Evolutionary conservation across 192 early-diverging fungal species (phyloP).

Genomic region (Coemansia sp.): DNA sequence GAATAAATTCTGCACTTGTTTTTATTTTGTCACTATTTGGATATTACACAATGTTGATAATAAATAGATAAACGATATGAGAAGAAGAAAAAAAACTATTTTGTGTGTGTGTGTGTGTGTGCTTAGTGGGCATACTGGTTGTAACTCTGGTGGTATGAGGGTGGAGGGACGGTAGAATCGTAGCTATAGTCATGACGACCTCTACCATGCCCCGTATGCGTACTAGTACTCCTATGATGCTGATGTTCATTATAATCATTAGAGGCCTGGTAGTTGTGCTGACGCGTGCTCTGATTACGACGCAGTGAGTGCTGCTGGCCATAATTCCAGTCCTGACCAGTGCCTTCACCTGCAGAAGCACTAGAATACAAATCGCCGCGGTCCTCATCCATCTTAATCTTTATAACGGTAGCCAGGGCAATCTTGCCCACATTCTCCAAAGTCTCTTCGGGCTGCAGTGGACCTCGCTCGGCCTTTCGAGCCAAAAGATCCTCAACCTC

Average conservation of each 20-base stretch:
- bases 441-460: slow-evolving; percentile 28
- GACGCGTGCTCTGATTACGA: slow-evolving; percentile 3
- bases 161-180: not conserved
- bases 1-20: too few relatives aligned
- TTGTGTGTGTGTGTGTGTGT: too few relatives aligned
- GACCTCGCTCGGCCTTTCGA: slow-evolving; percentile 16
- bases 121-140: not conserved
- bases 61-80: not conserved
- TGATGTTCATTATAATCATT: not conserved
- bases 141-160: not conserved
- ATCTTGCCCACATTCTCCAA: slow-evolving; percentile 38
- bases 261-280: too few relatives aligned
- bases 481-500: slow-evolving; percentile 32
- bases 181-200: too few relatives aligned
- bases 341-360: too few relatives aligned
- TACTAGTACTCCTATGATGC: too few relatives aligned
- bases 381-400: slow-evolving; percentile 47
- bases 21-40: too few relatives aligned
- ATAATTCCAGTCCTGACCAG: too few relatives aligned
- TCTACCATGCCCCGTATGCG: too few relatives aligned
- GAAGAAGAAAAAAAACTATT: slow-evolving; percentile 7
- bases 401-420: slow-evolving; percentile 41
- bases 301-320: too few relatives aligned
- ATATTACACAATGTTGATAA: too few relatives aligned
- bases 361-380: too few relatives aligned